These are phyloP conservation scores for Claviceps purpurea DNA, from an alignment of 2,329 filamentous ascomycete genomes.

Conservation along the genomic window DNA sequence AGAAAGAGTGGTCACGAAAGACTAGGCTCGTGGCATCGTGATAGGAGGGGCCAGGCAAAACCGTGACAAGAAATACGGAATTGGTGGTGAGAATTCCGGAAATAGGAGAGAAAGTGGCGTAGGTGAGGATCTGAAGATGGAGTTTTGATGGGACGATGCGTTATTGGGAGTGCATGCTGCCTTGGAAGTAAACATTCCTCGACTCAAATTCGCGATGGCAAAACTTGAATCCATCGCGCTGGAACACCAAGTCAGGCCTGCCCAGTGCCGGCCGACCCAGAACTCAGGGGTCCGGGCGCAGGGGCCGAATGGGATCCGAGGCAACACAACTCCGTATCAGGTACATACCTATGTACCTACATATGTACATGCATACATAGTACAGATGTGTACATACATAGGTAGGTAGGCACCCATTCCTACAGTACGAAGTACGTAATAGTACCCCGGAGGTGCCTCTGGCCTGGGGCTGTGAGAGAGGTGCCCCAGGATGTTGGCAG, in stretches of 20 bases:
- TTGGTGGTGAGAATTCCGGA: not conserved
- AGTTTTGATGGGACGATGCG: not conserved
- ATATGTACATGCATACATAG: not conserved
- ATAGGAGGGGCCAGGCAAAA: not conserved
- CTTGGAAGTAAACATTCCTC: not conserved
- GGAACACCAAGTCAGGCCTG: not conserved
- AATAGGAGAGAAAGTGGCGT: not conserved
- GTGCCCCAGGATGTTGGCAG: no score
- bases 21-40: conserved; percentile 1
- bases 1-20: not conserved
- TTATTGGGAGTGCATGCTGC: not conserved
- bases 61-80: not conserved
- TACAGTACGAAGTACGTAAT: no score
- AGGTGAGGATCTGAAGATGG: not conserved
- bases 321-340: no score
- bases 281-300: not conserved
- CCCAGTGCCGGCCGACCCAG: not conserved
- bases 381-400: no score
- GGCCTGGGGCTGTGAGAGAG: no score
- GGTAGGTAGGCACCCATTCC: no score
- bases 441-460: no score
- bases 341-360: no score
- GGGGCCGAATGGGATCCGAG: not conserved
- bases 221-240: not conserved
- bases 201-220: not conserved